Percentiles rank a stretch among this genome's conserved stretches.
Evolutionary conservation across 192 early-diverging fungal genomes (phyloP).

Genomic region (Gonapodya prolifera): DNA sequence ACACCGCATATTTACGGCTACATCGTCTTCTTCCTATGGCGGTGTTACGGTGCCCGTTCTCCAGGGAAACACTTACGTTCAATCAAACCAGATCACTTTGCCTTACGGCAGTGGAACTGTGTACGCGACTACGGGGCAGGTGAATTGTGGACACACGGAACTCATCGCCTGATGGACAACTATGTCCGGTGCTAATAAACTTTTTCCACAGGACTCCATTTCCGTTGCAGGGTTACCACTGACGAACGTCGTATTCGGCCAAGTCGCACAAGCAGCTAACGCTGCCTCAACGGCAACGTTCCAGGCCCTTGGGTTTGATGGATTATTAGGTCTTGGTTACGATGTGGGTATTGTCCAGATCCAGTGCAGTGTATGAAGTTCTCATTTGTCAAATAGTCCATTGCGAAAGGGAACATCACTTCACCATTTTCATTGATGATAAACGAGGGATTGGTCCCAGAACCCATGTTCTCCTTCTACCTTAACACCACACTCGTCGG

Average conservation of each 20-base stretch:
- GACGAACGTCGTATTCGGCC: background rate
- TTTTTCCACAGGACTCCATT: background rate
- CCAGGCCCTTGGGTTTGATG: background rate
- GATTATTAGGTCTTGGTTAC: background rate
- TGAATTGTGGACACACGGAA: too few species aligned
- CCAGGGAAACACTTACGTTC: background rate
- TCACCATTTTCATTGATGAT: background rate
- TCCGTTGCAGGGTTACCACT: background rate
- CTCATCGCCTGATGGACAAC: background rate
- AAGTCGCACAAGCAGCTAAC: background rate
- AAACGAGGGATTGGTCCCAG: background rate
- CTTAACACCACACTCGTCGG: background rate
- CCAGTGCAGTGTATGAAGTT: background rate
- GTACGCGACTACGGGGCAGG: background rate
- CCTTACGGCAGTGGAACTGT: background rate
- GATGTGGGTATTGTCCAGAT: background rate
- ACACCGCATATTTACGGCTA: background rate
- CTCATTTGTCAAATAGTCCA: background rate
- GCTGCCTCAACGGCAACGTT: background rate
- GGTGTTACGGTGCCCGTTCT: too few species aligned
- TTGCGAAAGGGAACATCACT: background rate
- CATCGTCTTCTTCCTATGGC: background rate
- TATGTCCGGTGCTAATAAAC: background rate
- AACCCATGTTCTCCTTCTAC: background rate
- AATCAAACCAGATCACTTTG: background rate